Conservation (phyloP, 148 eudicot species). For the Rhododendron mucronatum region DNA sequence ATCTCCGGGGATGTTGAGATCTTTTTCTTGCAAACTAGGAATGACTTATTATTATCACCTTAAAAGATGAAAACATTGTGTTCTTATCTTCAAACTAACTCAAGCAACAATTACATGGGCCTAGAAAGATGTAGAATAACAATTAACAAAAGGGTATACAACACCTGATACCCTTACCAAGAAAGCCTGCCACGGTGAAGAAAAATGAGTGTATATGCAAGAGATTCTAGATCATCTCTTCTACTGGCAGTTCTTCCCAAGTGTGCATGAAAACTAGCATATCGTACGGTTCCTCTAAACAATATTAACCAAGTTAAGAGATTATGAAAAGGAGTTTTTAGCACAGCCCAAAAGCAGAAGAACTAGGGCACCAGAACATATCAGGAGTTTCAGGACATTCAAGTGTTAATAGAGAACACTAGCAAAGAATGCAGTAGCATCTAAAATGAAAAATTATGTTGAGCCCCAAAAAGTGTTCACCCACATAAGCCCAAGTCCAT, state of each 20-base stretch:
- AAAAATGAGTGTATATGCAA: slow-evolving; percentile 83
- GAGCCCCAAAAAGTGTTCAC: neutral
- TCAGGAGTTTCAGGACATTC: slow-evolving; percentile 53
- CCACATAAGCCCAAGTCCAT: slow-evolving; percentile 85
- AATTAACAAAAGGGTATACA: neutral
- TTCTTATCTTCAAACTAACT: neutral
- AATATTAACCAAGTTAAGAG: neutral
- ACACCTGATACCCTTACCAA: slow-evolving; percentile 94
- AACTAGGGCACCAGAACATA: slow-evolving; percentile 61
- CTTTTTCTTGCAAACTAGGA: slow-evolving; percentile 87
- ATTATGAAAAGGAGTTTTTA: neutral
- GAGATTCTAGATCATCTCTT: slow-evolving; percentile 91
- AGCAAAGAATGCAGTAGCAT: neutral
- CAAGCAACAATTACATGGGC: neutral
- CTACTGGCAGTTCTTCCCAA: slow-evolving; percentile 92
- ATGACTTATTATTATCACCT: slow-evolving; percentile 91
- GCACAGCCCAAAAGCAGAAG: slow-evolving; percentile 5
- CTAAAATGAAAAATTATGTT: neutral
- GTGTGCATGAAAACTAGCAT: slow-evolving; percentile 93
- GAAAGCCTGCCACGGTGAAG: slow-evolving; percentile 85
- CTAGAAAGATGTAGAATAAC: neutral
- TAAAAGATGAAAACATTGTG: slow-evolving; percentile 10
- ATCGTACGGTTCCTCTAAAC: slow-evolving; percentile 75
- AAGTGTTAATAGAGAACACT: neutral
- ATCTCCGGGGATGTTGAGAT: slow-evolving; percentile 83